phyloP scores from a whole-genome alignment of 2,329 filamentous ascomycete genomes.

The Leptographium radiaticola region DNA sequence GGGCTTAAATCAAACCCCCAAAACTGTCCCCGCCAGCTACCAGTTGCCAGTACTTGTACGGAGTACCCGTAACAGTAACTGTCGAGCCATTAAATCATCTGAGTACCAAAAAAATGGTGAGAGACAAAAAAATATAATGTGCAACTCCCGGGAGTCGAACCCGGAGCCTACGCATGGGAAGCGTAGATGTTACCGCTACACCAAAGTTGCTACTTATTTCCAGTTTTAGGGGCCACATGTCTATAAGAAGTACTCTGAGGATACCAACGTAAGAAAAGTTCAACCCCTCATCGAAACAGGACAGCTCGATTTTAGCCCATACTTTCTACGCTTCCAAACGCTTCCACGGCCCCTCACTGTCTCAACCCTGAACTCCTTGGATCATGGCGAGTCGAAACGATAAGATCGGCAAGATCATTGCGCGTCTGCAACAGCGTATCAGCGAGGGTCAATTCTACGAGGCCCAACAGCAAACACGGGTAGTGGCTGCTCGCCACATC shows the following conservation, averaged over 20 bases:
- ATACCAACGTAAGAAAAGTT: neutral
- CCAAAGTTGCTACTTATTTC: conserved; percentile 11
- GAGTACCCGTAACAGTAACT: no score
- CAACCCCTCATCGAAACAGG: no score
- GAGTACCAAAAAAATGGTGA: neutral
- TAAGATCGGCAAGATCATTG: conserved; percentile 45
- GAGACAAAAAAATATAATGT: conserved; percentile 6
- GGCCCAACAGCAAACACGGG: conserved; percentile 94
- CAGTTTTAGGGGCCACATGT: neutral
- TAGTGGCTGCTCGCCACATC: conserved; percentile 86
- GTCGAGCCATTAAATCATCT: no score
- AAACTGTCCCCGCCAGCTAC: no score
- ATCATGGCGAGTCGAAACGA: conserved; percentile 23
- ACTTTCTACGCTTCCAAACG: neutral
- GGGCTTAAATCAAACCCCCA: no score
- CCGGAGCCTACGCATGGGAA: conserved; percentile 18
- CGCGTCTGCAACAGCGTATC: conserved; percentile 47
- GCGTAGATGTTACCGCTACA: conserved; percentile 18
- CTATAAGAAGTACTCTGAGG: neutral
- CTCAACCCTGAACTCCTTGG: neutral
- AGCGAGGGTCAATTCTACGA: conserved; percentile 82
- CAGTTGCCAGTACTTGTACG: no score
- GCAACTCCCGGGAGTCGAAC: conserved; percentile 17
- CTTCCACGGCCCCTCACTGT: neutral
- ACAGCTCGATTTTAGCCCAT: no score